These are phyloP conservation scores for Cymbopogon flexuosus DNA, from an alignment of 202 grass and related monocot species.

Conservation along the genomic window DNA sequence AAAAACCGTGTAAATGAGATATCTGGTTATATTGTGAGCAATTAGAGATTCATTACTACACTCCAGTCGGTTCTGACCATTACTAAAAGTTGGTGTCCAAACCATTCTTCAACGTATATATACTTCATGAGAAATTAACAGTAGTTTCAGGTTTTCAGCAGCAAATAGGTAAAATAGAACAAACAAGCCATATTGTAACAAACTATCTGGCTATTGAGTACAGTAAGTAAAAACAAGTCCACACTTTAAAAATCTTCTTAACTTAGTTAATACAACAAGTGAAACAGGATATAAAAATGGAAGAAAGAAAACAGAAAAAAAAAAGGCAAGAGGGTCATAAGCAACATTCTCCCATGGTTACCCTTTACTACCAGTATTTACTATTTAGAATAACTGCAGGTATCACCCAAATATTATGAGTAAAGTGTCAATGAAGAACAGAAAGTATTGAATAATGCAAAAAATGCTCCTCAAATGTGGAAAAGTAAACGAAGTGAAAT, in stretches of 20 bases:
- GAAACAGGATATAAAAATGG: background rate
- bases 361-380: background rate
- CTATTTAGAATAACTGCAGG: background rate
- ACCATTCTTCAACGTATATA: background rate
- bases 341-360: background rate
- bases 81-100: background rate
- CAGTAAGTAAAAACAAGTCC: background rate
- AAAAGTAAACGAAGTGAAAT: background rate
- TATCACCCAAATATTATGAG: background rate
- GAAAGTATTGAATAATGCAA: background rate
- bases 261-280: background rate
- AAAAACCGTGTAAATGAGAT: conserved; percentile 22
- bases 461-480: background rate
- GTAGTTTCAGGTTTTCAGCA: background rate
- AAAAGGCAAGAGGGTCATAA: background rate
- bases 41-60: conserved; percentile 11
- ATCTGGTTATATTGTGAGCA: background rate
- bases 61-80: background rate
- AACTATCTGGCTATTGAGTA: background rate
- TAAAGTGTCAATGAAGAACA: background rate
- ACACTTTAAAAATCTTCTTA: background rate
- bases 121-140: background rate
- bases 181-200: background rate
- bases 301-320: background rate
- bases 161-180: background rate